Evolutionary conservation across 768 basidiomycete genomes (phyloP).

Genomic region (Lentinus tigrinus): DNA sequence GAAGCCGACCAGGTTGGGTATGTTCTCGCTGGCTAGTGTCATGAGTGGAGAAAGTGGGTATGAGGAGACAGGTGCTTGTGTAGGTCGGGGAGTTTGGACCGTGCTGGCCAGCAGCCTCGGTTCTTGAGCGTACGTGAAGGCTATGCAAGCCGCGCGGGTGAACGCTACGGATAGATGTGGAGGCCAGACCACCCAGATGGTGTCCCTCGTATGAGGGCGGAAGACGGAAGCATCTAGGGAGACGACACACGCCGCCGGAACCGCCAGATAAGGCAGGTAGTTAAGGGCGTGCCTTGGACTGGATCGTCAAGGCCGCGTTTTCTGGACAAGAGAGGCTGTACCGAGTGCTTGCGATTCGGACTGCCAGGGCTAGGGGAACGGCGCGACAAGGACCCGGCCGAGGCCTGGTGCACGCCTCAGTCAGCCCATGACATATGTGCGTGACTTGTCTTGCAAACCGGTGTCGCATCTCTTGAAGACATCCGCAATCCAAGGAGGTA

Average conservation of each 20-base stretch:
- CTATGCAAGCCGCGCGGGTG: no score
- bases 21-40: constrained; percentile 10
- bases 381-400: no score
- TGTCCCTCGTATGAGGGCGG: background rate
- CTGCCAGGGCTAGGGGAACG: background rate
- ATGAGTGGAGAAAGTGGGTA: background rate
- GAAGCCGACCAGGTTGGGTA: constrained; percentile 23
- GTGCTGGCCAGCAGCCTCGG: no score
- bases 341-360: constrained; percentile 1
- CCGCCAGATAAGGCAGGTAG: constrained; percentile 1
- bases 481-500: no score
- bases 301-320: background rate
- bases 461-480: no score
- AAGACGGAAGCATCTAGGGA: constrained; percentile 2
- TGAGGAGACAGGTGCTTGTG: background rate
- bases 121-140: no score
- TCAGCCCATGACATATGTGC: no score
- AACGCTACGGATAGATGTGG: background rate
- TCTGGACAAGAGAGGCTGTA: background rate
- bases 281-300: background rate
- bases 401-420: no score
- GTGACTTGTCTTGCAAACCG: no score
- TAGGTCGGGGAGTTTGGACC: no score
- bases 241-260: background rate
- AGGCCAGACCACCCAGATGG: constrained; percentile 1